These are phyloP conservation scores for Elongisporangium anandrum DNA, from an alignment of 352 stramenopile genomes.

Conservation along the genomic window DNA sequence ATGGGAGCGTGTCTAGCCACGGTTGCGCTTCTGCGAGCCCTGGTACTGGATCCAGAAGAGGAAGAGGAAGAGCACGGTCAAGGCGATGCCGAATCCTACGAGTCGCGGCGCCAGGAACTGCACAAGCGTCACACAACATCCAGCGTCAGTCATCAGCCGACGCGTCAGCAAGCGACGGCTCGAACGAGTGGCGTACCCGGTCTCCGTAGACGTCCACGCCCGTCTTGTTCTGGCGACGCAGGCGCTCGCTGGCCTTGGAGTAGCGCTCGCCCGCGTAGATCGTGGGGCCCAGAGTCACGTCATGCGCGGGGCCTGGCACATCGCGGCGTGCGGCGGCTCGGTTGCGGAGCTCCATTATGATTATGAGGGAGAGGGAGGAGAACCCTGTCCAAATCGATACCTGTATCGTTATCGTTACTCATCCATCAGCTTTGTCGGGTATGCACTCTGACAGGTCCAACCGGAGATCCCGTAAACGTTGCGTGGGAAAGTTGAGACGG, in stretches of 20 bases:
- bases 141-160: constrained; percentile 2
- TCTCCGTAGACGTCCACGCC: constrained; percentile 28
- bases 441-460: not conserved
- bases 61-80: constrained; percentile 43
- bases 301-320: constrained; percentile 20
- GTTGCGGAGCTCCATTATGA: constrained; percentile 59
- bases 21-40: constrained; percentile 22
- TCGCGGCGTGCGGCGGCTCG: constrained; percentile 29
- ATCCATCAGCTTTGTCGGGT: not conserved
- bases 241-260: constrained; percentile 77
- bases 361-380: not conserved
- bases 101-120: constrained; percentile 63
- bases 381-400: not conserved
- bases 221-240: constrained; percentile 68
- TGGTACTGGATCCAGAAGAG: constrained; percentile 61
- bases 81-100: constrained; percentile 50
- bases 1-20: constrained; percentile 1
- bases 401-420: not conserved
- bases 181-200: constrained; percentile 18
- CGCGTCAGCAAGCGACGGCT: not conserved
- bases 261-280: constrained; percentile 82
- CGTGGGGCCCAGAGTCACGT: constrained; percentile 68
- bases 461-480: not conserved
- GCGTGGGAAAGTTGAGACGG: not conserved
- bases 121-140: constrained; percentile 5